Evolutionary conservation across 2,329 filamentous ascomycete genomes (phyloP).

Genomic region (Aspergillus puulaauensis): DNA sequence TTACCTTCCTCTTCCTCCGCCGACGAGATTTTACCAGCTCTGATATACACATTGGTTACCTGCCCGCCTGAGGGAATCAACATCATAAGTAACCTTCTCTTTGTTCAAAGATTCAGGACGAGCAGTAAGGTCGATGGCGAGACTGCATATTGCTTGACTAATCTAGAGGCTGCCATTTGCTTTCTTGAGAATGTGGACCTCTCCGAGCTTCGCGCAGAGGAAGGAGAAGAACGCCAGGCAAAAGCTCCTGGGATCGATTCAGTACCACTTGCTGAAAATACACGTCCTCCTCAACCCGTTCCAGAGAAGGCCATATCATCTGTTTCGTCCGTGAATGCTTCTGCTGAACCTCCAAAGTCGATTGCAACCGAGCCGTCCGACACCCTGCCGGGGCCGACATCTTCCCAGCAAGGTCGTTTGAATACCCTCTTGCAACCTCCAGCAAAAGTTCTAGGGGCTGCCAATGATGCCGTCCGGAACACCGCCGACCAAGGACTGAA

Average conservation of each 20-base stretch:
- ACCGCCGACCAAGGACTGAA: conserved; percentile 91
- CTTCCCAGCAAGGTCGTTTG: conserved; percentile 69
- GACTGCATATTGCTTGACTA: conserved; percentile 93
- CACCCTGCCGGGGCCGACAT: conserved; percentile 28
- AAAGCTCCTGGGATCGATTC: conserved; percentile 49
- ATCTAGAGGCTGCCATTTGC: conserved; percentile 88
- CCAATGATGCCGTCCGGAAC: conserved; percentile 79
- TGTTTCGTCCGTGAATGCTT: conserved; percentile 28
- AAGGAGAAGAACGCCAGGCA: conserved; percentile 66
- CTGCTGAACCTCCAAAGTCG: conserved; percentile 31
- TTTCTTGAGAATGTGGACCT: conserved; percentile 96
- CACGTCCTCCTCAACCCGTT: conserved; percentile 24
- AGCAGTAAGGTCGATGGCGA: conserved; percentile 86
- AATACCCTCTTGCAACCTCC: conserved; percentile 86
- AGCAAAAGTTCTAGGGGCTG: conserved; percentile 75
- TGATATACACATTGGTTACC: conserved; percentile 95
- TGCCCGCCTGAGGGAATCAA: conserved; percentile 81
- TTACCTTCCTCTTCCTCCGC: conserved; percentile 79
- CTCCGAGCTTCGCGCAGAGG: conserved; percentile 79
- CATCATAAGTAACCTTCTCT: conserved; percentile 90
- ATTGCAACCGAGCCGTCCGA: conserved; percentile 30
- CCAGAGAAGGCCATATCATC: conserved; percentile 28
- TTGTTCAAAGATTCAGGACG: conserved; percentile 88
- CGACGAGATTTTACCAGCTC: conserved; percentile 93
- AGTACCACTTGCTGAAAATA: conserved; percentile 24